Evolutionary conservation across 2,329 filamentous ascomycete genomes (phyloP).

Genomic region (Fusarium dimerum): DNA sequence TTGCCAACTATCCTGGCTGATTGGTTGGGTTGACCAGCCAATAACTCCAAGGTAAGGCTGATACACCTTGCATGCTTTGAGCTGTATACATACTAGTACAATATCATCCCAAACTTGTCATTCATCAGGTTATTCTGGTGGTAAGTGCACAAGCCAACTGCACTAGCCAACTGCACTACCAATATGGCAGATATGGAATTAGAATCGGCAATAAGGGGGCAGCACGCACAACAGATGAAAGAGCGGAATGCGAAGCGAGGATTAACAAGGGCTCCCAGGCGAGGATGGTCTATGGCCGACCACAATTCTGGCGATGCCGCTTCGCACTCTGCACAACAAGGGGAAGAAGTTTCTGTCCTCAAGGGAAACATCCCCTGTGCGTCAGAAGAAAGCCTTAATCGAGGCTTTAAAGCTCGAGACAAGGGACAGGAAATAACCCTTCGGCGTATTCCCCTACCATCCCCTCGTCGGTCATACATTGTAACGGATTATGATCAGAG

Average conservation of each 20-base stretch:
- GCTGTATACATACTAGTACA: too few species aligned
- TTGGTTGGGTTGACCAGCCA: too few species aligned
- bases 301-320: constrained; percentile 38
- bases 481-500: constrained; percentile 59
- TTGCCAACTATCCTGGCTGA: too few species aligned
- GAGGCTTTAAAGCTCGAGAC: constrained; percentile 12
- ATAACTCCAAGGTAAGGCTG: too few species aligned
- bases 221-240: constrained; percentile 40
- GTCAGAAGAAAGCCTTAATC: constrained; percentile 6
- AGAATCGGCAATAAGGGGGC: constrained; percentile 35
- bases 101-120: too few species aligned
- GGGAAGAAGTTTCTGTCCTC: constrained; percentile 33
- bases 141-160: too few species aligned
- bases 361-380: neutral
- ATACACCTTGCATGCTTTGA: too few species aligned
- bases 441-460: constrained; percentile 40
- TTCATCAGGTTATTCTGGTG: too few species aligned
- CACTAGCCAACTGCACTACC: too few species aligned
- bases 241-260: constrained; percentile 40
- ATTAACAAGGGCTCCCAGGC: constrained; percentile 41
- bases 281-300: constrained; percentile 50
- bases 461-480: constrained; percentile 59
- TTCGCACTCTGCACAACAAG: constrained; percentile 32
- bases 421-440: constrained; percentile 19
- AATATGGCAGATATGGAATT: too few species aligned